Percentiles rank a stretch among this genome's conserved stretches.
These are phyloP conservation scores for Vitis hybrid DNA, from an alignment of 177 flowering plant species.

Conservation along the genomic window DNA sequence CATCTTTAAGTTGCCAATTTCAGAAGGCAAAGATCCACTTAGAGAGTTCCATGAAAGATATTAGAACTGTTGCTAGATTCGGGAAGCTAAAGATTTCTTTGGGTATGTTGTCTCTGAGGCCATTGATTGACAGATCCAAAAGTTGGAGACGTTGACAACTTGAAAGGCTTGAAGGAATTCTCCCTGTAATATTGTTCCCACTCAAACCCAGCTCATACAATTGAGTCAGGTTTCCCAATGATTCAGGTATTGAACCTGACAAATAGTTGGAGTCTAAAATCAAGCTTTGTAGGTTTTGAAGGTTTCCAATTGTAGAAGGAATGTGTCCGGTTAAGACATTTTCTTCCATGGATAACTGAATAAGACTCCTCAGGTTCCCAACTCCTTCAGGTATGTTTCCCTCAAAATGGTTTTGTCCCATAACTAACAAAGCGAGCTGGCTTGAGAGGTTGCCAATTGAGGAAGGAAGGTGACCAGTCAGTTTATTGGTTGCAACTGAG, in stretches of 20 bases:
- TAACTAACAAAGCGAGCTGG: slow-evolving; percentile 9
- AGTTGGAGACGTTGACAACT: slow-evolving; percentile 8
- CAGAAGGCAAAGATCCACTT: slow-evolving; percentile 22
- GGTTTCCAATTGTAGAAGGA: slow-evolving; percentile 18
- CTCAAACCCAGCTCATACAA: slow-evolving; percentile 11
- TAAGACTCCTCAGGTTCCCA: slow-evolving; percentile 9
- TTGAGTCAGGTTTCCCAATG: slow-evolving; percentile 16
- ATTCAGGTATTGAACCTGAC: slow-evolving; percentile 17
- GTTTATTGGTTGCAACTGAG: slow-evolving; percentile 13
- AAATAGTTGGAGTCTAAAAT: neutral
- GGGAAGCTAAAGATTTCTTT: slow-evolving; percentile 10
- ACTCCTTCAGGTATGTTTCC: slow-evolving; percentile 17
- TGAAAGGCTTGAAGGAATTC: slow-evolving; percentile 17
- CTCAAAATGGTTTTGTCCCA: slow-evolving; percentile 15
- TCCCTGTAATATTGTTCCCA: slow-evolving; percentile 15
- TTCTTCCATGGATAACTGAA: neutral
- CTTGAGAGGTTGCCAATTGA: slow-evolving; percentile 22
- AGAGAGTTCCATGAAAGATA: slow-evolving; percentile 20
- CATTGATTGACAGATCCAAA: slow-evolving; percentile 14
- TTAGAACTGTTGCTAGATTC: slow-evolving; percentile 3
- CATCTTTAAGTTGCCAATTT: slow-evolving; percentile 16
- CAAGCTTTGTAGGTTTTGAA: slow-evolving; percentile 10
- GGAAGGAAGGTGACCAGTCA: slow-evolving; percentile 20
- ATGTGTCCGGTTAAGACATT: slow-evolving; percentile 17
- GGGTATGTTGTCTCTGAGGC: slow-evolving; percentile 15